Evolutionary conservation across 2,329 filamentous ascomycete species (phyloP), one percentile per base, ranked within the genome.

Genomic region (Alternaria triticimaculans): DNA sequence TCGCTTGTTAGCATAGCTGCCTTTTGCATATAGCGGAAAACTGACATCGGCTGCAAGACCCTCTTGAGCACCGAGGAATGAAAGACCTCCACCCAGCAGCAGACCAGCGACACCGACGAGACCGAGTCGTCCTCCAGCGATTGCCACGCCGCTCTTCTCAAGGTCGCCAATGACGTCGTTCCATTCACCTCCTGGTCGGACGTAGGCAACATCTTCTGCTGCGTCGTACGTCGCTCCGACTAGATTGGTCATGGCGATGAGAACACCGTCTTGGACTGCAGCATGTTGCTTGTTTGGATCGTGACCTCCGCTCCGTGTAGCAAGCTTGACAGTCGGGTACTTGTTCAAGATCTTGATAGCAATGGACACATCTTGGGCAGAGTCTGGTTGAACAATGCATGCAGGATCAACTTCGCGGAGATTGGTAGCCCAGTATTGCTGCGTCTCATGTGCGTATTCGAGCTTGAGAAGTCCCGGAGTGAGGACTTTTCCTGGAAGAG

Each of bases 131-230:
- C 72, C 73, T 49, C 73, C 68, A n/a, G 76, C 66, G 49, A 80
- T 72, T 10, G 80, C 75, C 18, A 81, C 76, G 6, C 78, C 78
- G 21, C 73, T 67, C 18, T 75, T 64, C n/a, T 76, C 76, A 26
- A 82, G 67, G 6, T 72, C 69, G 3, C 72, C 69, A 44, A 80
- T 74, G 5, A 81, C 79, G 61, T 81, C 77, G 56, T 80, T 80
- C 80, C 80, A 82, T 61, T 80, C 76, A 23, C 79, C 79, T 26
- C 80, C 80, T 1, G 80, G 79, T 58, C 77, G 79, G 15, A 82
- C 78, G 55, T 74, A 77, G 5, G 81, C 80, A 11, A 82, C 65
- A 26, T 67, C 65, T n/a, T 74, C 77, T 7, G 60, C 65, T 3
- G 70, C 71, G 50, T 80, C 78, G 37, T 80, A 80, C 15, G 72